phyloP scores from a whole-genome alignment of 768 basidiomycete species.

The Tricholoma bakamatsutake region DNA sequence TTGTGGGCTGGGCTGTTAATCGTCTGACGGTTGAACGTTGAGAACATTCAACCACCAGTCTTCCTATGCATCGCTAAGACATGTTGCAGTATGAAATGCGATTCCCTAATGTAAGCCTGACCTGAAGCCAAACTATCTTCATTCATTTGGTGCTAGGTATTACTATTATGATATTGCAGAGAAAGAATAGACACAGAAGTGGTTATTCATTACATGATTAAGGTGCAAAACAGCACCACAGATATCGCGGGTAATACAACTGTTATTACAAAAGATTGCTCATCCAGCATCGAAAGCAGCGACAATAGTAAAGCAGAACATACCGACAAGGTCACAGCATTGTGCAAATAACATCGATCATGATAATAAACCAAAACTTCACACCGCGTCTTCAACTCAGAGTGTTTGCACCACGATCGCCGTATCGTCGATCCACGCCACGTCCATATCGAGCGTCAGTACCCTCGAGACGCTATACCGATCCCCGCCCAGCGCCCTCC shows the following conservation, averaged over 20 bases:
- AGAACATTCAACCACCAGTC: too few species aligned
- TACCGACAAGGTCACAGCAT: not conserved
- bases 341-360: not conserved
- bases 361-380: not conserved
- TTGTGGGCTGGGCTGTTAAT: too few species aligned
- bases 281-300: slow-evolving; percentile 1
- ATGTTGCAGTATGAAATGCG: too few species aligned
- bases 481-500: slow-evolving; percentile 55
- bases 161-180: too few species aligned
- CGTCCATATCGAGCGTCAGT: slow-evolving; percentile 59
- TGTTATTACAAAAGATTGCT: slow-evolving; percentile 5
- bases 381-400: slow-evolving; percentile 21
- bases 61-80: too few species aligned
- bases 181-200: too few species aligned
- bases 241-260: slow-evolving; percentile 3
- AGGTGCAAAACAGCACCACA: slow-evolving; percentile 1
- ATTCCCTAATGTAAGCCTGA: too few species aligned
- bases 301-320: slow-evolving; percentile 1
- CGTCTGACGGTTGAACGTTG: too few species aligned
- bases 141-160: too few species aligned
- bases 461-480: slow-evolving; percentile 46
- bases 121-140: too few species aligned
- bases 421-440: slow-evolving; percentile 65
- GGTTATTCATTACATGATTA: not conserved
- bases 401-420: slow-evolving; percentile 59